Conservation (phyloP, 225 moss, liverwort and hornwort species). For the Marchantia paleacea region DNA sequence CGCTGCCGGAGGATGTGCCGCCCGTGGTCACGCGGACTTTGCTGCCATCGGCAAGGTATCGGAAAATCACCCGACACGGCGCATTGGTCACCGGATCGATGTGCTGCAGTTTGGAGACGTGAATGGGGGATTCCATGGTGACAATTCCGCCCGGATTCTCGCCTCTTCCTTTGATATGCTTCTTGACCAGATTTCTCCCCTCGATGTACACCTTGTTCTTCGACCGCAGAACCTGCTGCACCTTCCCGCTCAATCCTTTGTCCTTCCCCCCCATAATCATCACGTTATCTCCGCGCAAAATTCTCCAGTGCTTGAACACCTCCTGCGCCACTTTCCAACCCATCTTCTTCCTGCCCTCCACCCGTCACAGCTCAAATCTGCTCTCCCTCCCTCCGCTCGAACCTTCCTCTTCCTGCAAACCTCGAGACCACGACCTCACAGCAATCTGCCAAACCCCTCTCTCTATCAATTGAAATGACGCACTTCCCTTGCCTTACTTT, state of each 20-base stretch:
- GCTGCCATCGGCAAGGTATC: conserved; percentile 88
- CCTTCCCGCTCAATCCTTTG: conserved; percentile 46
- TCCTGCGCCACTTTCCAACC: conserved; percentile 91
- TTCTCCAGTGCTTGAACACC: conserved; percentile 89
- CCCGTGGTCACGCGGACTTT: conserved; percentile 88
- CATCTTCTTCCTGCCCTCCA: conserved; percentile 32
- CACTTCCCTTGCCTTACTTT: too few species aligned
- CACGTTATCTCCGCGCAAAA: conserved; percentile 93
- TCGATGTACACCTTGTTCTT: conserved; percentile 78
- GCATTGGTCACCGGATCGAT: conserved; percentile 89
- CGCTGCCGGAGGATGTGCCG: conserved; percentile 85
- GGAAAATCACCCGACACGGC: conserved; percentile 79
- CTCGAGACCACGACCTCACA: too few species aligned
- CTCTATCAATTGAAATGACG: too few species aligned
- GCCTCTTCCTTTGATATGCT: conserved; percentile 69
- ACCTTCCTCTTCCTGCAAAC: too few species aligned
- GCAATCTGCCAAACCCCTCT: too few species aligned
- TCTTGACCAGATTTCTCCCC: conserved; percentile 91
- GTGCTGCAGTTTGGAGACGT: conserved; percentile 87
- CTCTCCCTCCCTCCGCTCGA: too few species aligned
- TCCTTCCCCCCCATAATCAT: conserved; percentile 57
- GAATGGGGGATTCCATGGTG: conserved; percentile 88
- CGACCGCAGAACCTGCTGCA: conserved; percentile 66
- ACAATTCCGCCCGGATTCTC: conserved; percentile 87
- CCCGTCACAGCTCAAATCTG: too few species aligned